Base-by-base conservation (phyloP, 345 rosid species). In the Clarkia xantiana region DNA sequence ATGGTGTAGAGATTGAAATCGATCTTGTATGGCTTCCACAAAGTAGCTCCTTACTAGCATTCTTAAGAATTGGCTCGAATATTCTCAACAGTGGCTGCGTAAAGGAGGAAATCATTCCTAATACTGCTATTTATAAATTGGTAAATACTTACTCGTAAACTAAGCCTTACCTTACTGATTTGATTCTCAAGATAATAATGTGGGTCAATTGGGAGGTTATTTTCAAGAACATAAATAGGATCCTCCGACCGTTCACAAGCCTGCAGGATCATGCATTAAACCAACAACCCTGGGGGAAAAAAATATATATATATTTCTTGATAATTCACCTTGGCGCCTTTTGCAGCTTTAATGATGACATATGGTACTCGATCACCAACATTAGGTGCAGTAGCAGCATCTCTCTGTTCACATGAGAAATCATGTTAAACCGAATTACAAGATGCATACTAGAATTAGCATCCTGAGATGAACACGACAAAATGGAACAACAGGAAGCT, bases 331-430 rank as follows among this genome's bases (percentile, higher is more conserved):
- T 86, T 91, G 53, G 98, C 98, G 44, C 98, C 98, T 75, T 86
- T 91, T 49, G 90, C 79, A 71, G 85, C 94, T 69, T 84, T 81
- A 54, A 91, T 65, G 49, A 86, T 84, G 62, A 91, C 98, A 62
- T 81, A 91, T 1, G 96, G 96, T 40, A 91, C 98, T 20, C 96
- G 86, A 71, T 91, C 98, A 67, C 98, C 98, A 62, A 91, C 90
- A 72, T 72, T 86, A 67, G 98, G 98, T 18, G 96, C 98, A 56
- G 98, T 91, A 39, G 96, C 96, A 63, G 98, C 71, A 74, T 91
- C 94, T 60, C 98, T 75, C 98, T 91, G 77, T 68, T 61, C 70
- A 65, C 47, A 44, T 57, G 42, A 60, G 38, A 64, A 50, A 29
- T 29, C 5, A 2, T 7, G n/a, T 29, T 29, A 29, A 29, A 29